Evolutionary conservation across 2,329 filamentous ascomycete genomes (phyloP), one percentile per base, ranked within the genome.

Genomic region (Leptosphaerulina australis): DNA sequence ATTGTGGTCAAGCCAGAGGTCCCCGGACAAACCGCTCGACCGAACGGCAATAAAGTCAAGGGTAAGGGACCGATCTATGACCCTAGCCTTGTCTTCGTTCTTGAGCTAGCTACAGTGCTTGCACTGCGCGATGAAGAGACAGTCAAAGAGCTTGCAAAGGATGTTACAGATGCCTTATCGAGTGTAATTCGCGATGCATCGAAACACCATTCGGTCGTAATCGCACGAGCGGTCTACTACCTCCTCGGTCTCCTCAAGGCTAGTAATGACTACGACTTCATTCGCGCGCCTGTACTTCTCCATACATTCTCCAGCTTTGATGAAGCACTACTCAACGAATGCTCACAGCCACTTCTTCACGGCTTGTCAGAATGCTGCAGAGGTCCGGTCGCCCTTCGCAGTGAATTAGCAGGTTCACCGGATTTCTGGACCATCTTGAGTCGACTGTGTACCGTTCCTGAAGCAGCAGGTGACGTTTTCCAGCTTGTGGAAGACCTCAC

Each of bases 351-450:
- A 4, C 84, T 95, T 0, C 78, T 96, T 14, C 87, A 88, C 62
- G 93, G 93, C 0, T 77, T 99, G 20, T 83, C 86, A 34, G 80
- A 86, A 34, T 97, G 92, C 64, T 89, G 96, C 59, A 85, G 88
- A 41, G 84, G 88, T 52, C 85, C 90, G 0, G 86, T 86, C 20
- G 85, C 88, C 10, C 77, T 99, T 21, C 86, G 90, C 49, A 96
- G 90, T 60, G 93, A 97, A 74, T 89, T 97, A 60, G 95, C 96
- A 74, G 93, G 90, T 11, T 97, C 93, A 14, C 94, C 94, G 0
- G 94, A 99, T 68, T 97, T 99, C 72, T 99, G 94, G 94, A 88
- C 88, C 4, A 89, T 97, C 11, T 79, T 99, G 43, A 87, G 91
- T 54, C 83, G 85, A 24, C 77, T 99, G 14, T 85, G 90, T 36